phyloP scores from a whole-genome alignment of 2,329 filamentous ascomycete genomes.

The Emydomyces testavorans region DNA sequence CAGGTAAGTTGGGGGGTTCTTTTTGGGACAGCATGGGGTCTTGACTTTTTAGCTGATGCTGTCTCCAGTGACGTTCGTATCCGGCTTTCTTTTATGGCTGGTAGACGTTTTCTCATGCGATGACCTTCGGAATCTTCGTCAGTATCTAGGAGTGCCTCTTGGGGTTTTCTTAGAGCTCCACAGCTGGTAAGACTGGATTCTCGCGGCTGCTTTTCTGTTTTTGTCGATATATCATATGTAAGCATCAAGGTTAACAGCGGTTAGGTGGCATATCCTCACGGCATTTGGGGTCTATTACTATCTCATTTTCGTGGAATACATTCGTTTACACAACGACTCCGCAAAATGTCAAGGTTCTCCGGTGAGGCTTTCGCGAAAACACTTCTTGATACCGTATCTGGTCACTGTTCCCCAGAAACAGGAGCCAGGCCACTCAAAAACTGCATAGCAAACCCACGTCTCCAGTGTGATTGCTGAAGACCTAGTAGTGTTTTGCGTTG shows the following conservation, averaged over 20 bases:
- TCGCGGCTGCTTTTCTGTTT: neutral
- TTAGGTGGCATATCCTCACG: slow-evolving; percentile 6
- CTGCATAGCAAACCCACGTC: too few relatives aligned
- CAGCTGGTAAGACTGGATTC: neutral
- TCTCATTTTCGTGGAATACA: slow-evolving; percentile 4
- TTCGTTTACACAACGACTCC: neutral
- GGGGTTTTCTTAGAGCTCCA: neutral
- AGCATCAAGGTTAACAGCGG: neutral
- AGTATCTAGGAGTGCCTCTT: neutral
- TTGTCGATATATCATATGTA: neutral
- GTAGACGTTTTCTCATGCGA: slow-evolving; percentile 3
- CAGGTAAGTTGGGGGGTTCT: neutral
- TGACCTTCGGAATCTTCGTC: neutral
- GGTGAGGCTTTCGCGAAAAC: neutral
- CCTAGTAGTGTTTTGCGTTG: too few relatives aligned
- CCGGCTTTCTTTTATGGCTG: slow-evolving; percentile 1
- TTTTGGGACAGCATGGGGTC: too few relatives aligned
- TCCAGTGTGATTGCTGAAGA: too few relatives aligned
- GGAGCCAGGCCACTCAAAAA: neutral
- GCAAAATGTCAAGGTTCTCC: neutral
- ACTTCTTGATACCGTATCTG: neutral
- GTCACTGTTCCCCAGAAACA: neutral
- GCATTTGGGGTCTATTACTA: slow-evolving; percentile 5
- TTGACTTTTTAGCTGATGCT: neutral
- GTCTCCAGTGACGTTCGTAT: neutral